Conservation (phyloP, 2,329 filamentous ascomycete genomes). For the Bipolaris zeicola region DNA sequence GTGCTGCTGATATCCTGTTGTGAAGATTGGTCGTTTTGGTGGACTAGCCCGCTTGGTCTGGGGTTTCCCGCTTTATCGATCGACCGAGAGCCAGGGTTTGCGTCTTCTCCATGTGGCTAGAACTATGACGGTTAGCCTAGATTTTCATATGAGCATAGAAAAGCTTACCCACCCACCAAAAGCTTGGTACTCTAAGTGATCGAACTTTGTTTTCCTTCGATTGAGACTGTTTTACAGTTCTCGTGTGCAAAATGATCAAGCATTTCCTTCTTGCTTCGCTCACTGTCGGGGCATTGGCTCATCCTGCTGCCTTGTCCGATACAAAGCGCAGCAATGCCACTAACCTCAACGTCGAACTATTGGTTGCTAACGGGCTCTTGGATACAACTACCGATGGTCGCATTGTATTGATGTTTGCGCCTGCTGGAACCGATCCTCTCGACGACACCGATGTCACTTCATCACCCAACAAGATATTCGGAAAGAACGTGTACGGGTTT, state of each 20-base stretch:
- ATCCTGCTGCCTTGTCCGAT: background rate
- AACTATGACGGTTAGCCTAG: background rate
- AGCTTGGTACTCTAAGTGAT: background rate
- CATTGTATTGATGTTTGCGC: conserved; percentile 43
- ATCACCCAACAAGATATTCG: conserved; percentile 46
- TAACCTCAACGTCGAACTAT: conserved; percentile 28
- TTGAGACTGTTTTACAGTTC: background rate
- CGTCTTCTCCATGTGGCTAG: conserved; percentile 9
- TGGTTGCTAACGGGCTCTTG: conserved; percentile 36
- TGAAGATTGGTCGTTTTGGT: no score
- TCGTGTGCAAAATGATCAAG: conserved; percentile 9
- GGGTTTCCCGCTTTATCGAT: no score
- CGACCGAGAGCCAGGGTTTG: background rate
- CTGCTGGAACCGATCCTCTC: conserved; percentile 43
- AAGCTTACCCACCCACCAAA: background rate
- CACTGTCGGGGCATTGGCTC: conserved; percentile 5
- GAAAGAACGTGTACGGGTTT: conserved; percentile 45
- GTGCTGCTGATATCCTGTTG: no score
- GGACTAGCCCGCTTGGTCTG: no score
- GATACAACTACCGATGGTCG: conserved; percentile 38
- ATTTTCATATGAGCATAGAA: conserved; percentile 1
- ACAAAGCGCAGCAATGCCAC: conserved; percentile 3
- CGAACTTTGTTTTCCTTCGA: background rate
- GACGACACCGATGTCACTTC: conserved; percentile 45
- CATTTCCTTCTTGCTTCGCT: background rate